phyloP scores from a whole-genome alignment of 2,329 filamentous ascomycete genomes.

The Fusarium sp. region DNA sequence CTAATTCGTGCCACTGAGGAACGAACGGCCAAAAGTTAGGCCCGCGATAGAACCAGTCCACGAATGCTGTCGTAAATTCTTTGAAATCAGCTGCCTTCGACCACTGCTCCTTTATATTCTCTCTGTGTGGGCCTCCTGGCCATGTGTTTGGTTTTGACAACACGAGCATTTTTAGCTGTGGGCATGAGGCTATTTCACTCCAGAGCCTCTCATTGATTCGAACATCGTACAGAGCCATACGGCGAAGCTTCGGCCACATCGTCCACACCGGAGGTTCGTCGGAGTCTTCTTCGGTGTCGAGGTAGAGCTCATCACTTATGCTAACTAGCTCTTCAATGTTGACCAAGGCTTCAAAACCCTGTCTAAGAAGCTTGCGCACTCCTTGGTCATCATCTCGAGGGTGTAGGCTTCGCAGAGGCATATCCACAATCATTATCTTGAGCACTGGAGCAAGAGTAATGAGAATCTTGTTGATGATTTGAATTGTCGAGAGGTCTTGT shows the following conservation, averaged over 20 bases:
- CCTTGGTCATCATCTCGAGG: conserved; percentile 4
- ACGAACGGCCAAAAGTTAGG: background rate
- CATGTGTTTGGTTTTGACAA: conserved; percentile 16
- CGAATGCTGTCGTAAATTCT: conserved; percentile 12
- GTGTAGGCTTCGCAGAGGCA: conserved; percentile 34
- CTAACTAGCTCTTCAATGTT: conserved; percentile 48
- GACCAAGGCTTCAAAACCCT: conserved; percentile 35
- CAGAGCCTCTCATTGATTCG: background rate
- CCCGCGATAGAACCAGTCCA: background rate
- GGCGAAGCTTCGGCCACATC: conserved; percentile 43
- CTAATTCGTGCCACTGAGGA: conserved; percentile 7
- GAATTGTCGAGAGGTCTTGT: conserved; percentile 3
- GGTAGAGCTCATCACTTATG: conserved; percentile 40
- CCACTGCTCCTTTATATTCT: conserved; percentile 31
- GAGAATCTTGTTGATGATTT: conserved; percentile 16
- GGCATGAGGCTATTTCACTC: conserved; percentile 2
- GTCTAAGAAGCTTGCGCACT: conserved; percentile 24
- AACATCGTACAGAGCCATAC: conserved; percentile 39
- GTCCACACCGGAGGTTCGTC: conserved; percentile 33
- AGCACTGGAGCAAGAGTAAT: conserved; percentile 28
- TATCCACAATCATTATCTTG: conserved; percentile 38
- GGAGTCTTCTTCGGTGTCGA: background rate
- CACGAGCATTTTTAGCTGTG: conserved; percentile 16
- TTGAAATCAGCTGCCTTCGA: background rate
- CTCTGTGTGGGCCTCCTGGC: too few relatives aligned